Base-by-base conservation (phyloP, 2,329 filamentous ascomycete species). In the Neocatenulostroma microsporum region DNA sequence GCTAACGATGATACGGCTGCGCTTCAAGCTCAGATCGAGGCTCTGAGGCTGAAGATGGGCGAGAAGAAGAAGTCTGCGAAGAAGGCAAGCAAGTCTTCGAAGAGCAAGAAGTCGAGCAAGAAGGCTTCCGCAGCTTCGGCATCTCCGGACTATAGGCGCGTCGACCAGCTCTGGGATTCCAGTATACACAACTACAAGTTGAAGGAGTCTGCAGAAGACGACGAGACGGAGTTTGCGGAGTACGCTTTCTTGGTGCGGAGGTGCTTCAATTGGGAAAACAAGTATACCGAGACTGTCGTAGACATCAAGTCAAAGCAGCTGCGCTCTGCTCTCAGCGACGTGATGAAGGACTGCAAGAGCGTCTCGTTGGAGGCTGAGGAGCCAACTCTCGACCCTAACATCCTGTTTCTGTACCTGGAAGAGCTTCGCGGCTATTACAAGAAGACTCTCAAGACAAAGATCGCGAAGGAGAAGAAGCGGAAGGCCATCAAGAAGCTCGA, bases 261-360 rank as follows among this genome's bases (percentile, higher is more conserved):
- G 37, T 81, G 76, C 11, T 93, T 94, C 56, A 81, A 88, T 57
- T 85, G 76, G 76, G 83, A 91, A 49, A 84, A 85, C 44, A 86
- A 86, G 51, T 88, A 84, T 51, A 69, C 76, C 58, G 53, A 87
- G 32, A 79, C 86, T 0, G 64, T 80, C 11, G 77, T 94, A 32
- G 85, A 94, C 47, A 83, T 94, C 60, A 91, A 88, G 63, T 91
- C 84, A 56, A 86, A 86, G 49, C 63, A 77, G 12, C 68, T 94
- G 3, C 80, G 81, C 6, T 78, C 86, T 44, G 78, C 76, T 15
- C 68, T 89, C 1, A 69, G 73, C 33, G 76, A 79, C 27, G 72
- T 88, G 9, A 80, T 89, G 69, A 82, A 83, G 28, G 79, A 77
- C 14, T 78, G 85, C 52, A 86, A 85, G 54, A 79, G 83, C 12